A percentile compares a stretch with the other conserved stretches of the same genome.
phyloP scores from a whole-genome alignment of 2,329 filamentous ascomycete species.

The Xylaria multiplex region DNA sequence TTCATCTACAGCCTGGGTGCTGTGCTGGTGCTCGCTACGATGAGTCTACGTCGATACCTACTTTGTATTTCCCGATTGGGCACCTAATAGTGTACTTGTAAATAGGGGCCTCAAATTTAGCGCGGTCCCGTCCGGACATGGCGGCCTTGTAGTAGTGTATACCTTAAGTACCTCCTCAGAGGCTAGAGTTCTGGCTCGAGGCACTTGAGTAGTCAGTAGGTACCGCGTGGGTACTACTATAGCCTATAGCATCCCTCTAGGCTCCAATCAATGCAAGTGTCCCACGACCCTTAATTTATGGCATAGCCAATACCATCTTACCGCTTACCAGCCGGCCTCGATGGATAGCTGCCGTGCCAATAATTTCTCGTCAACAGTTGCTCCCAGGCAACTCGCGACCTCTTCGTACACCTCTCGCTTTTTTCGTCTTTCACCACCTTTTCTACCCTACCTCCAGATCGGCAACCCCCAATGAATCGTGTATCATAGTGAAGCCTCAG shows the following conservation, averaged over 20 bases:
- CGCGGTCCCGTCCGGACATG: no score
- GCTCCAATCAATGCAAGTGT: slow-evolving; percentile 10
- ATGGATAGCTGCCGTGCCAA: neutral
- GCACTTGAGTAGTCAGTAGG: no score
- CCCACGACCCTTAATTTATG: slow-evolving; percentile 29
- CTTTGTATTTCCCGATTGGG: no score
- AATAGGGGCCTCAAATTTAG: no score
- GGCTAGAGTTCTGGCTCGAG: no score
- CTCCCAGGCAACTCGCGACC: neutral
- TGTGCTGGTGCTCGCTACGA: no score
- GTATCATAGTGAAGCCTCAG: slow-evolving; percentile 12
- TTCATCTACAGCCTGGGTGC: no score
- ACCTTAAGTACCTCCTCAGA: no score
- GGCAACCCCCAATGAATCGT: slow-evolving; percentile 13
- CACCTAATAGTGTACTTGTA: no score
- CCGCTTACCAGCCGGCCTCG: neutral
- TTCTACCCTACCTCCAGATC: neutral
- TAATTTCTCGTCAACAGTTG: neutral
- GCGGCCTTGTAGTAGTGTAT: no score
- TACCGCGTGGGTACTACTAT: no score
- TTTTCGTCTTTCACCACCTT: neutral
- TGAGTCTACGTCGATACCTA: no score
- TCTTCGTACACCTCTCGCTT: neutral
- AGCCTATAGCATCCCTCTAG: slow-evolving; percentile 18
- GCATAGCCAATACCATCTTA: neutral